phyloP scores from a whole-genome alignment of 2,329 filamentous ascomycete genomes.

The Trichoderma gracile region DNA sequence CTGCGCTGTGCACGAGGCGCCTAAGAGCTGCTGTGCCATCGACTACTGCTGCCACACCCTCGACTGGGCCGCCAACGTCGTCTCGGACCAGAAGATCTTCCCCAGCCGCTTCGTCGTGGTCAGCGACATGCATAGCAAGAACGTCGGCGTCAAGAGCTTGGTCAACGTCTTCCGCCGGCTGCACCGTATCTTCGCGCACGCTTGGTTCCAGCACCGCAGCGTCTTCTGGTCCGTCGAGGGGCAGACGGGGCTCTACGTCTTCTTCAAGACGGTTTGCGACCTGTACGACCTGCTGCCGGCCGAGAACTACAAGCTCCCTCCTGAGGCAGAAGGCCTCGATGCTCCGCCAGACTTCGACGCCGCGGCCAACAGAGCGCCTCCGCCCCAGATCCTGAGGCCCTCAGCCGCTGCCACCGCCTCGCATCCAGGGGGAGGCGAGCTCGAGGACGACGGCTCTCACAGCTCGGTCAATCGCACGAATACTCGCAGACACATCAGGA shows the following conservation, averaged over 20 bases:
- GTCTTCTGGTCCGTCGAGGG: slow-evolving; percentile 95
- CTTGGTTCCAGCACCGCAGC: slow-evolving; percentile 95
- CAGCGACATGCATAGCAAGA: slow-evolving; percentile 59
- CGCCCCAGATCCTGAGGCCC: slow-evolving; percentile 43
- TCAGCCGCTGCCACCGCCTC: slow-evolving; percentile 23
- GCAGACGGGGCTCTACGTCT: slow-evolving; percentile 87
- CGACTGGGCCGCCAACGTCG: slow-evolving; percentile 93
- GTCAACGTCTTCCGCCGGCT: slow-evolving; percentile 93
- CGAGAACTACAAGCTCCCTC: slow-evolving; percentile 93
- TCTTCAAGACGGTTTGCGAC: slow-evolving; percentile 98
- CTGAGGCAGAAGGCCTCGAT: slow-evolving; percentile 86
- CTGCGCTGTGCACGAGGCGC: slow-evolving; percentile 94
- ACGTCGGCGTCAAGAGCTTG: slow-evolving; percentile 73
- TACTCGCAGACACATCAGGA: slow-evolving; percentile 77
- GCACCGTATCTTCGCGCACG: slow-evolving; percentile 96
- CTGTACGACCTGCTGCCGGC: slow-evolving; percentile 83
- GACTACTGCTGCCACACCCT: slow-evolving; percentile 99
- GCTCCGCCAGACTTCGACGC: slow-evolving; percentile 47
- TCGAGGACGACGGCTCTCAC: slow-evolving; percentile 54
- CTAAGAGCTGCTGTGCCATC: slow-evolving; percentile 96
- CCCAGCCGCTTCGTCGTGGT: slow-evolving; percentile 73
- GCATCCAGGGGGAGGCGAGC: slow-evolving; percentile 35
- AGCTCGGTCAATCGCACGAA: slow-evolving; percentile 60
- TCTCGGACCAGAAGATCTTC: slow-evolving; percentile 94
- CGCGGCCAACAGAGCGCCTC: slow-evolving; percentile 32